These are phyloP conservation scores for Casuarina glauca DNA, from an alignment of 306 rosid species.

Conservation along the genomic window DNA sequence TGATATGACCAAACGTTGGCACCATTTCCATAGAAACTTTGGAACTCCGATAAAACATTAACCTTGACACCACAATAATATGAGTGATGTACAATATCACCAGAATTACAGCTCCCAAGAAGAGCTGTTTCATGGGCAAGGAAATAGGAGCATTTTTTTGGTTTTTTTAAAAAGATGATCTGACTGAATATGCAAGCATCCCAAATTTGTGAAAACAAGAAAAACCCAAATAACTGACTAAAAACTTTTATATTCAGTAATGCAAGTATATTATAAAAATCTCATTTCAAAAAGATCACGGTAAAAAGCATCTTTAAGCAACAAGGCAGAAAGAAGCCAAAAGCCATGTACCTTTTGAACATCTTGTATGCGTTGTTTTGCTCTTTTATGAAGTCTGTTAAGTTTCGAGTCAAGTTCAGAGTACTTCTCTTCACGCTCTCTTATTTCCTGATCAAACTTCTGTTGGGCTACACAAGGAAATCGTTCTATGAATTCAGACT, in stretches of 20 bases:
- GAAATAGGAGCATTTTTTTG: slow-evolving; percentile 24
- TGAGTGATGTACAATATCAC: background rate
- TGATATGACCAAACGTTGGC: background rate
- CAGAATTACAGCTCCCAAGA: background rate
- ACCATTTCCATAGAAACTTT: background rate
- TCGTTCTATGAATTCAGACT: slow-evolving; percentile 35
- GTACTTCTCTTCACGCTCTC: slow-evolving; percentile 92
- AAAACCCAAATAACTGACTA: background rate
- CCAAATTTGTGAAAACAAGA: background rate
- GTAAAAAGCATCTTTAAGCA: background rate
- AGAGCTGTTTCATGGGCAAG: slow-evolving; percentile 5
- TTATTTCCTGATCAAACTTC: slow-evolving; percentile 76
- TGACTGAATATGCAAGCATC: slow-evolving; percentile 1
- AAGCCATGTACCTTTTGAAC: slow-evolving; percentile 69
- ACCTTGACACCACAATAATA: background rate
- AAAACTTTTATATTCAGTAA: slow-evolving; percentile 1
- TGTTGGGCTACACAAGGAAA: slow-evolving; percentile 59
- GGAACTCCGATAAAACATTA: background rate
- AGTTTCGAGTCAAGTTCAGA: slow-evolving; percentile 88
- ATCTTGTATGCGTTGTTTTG: slow-evolving; percentile 98
- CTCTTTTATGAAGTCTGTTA: slow-evolving; percentile 93
- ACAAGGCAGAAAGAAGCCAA: slow-evolving; percentile 18
- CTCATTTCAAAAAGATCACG: slow-evolving; percentile 24
- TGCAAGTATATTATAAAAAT: slow-evolving; percentile 15
- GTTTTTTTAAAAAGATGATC: slow-evolving; percentile 13